Evolutionary conservation across 2,329 filamentous ascomycete species (phyloP).

Genomic region (Phyllosticta citrichinensis): DNA sequence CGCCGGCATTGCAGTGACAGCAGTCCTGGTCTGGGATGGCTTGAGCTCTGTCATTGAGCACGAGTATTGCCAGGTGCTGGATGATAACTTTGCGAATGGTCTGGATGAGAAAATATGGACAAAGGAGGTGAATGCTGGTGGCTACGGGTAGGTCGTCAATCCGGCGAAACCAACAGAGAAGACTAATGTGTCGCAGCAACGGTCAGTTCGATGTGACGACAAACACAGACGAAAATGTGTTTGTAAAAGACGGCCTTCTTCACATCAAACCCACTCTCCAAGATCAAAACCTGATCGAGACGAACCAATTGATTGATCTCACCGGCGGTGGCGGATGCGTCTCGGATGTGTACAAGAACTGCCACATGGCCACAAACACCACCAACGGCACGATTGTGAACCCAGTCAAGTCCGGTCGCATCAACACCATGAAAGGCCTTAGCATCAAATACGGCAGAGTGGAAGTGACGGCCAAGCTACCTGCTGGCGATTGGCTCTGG

Average conservation of each 20-base stretch:
- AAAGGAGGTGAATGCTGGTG: slow-evolving; percentile 64
- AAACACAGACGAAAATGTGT: slow-evolving; percentile 61
- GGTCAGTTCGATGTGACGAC: slow-evolving; percentile 76
- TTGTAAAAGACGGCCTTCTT: slow-evolving; percentile 57
- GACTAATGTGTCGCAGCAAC: slow-evolving; percentile 44
- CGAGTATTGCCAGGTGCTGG: slow-evolving; percentile 59
- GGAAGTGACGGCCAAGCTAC: slow-evolving; percentile 68
- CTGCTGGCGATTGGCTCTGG: slow-evolving; percentile 78
- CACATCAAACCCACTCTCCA: slow-evolving; percentile 64
- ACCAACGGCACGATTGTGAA: slow-evolving; percentile 70
- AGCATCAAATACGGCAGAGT: slow-evolving; percentile 72
- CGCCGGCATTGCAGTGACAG: slow-evolving; percentile 57
- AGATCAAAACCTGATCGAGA: slow-evolving; percentile 53
- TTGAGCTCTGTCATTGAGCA: slow-evolving; percentile 61
- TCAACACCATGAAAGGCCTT: slow-evolving; percentile 62
- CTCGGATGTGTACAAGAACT: slow-evolving; percentile 48
- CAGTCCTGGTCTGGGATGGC: slow-evolving; percentile 67
- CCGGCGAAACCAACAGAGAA: too few relatives aligned
- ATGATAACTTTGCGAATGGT: slow-evolving; percentile 54
- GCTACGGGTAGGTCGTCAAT: slow-evolving; percentile 54
- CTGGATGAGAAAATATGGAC: slow-evolving; percentile 57
- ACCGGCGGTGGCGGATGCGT: slow-evolving; percentile 58
- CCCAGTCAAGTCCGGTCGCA: slow-evolving; percentile 65
- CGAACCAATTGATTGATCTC: slow-evolving; percentile 59
- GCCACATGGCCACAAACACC: slow-evolving; percentile 62